Conservation (phyloP, 2,329 filamentous ascomycete genomes). For the Aspergillus fumigatiaffinis region DNA sequence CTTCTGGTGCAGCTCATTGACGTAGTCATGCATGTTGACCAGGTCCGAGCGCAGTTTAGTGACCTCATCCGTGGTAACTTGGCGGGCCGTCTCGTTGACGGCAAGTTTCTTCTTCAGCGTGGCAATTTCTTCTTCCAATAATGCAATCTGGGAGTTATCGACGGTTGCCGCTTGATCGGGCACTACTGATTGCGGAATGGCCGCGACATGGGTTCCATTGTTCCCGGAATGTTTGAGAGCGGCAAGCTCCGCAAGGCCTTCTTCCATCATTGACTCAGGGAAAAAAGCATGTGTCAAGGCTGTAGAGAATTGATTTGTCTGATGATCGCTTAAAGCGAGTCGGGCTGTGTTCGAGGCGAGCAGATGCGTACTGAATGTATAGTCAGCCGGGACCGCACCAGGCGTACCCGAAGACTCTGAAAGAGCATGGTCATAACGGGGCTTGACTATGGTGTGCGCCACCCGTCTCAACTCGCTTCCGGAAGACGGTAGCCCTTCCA, state of each 20-base stretch:
- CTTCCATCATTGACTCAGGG: constrained; percentile 36
- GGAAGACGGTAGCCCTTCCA: constrained; percentile 46
- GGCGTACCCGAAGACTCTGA: constrained; percentile 30
- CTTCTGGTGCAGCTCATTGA: constrained; percentile 37
- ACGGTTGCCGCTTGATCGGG: constrained; percentile 17
- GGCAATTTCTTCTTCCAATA: constrained; percentile 39
- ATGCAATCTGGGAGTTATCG: constrained; percentile 24
- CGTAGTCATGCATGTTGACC: constrained; percentile 33
- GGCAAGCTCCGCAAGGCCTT: constrained; percentile 38
- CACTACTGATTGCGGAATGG: constrained; percentile 7
- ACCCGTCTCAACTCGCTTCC: constrained; percentile 44
- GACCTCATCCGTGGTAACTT: constrained; percentile 33
- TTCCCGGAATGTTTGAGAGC: constrained; percentile 24
- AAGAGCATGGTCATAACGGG: constrained; percentile 47
- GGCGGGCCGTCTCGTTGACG: constrained; percentile 34
- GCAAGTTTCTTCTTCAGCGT: constrained; percentile 36
- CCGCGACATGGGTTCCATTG: constrained; percentile 14
- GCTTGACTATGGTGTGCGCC: constrained; percentile 68
- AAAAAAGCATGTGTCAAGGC: constrained; percentile 39
- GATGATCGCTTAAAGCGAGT: background rate
- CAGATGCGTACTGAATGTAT: constrained; percentile 40
- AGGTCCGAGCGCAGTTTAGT: constrained; percentile 35
- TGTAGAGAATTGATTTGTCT: constrained; percentile 29
- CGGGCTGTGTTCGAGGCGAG: constrained; percentile 13
- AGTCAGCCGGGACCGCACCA: constrained; percentile 41